Evolutionary conservation across 1,139 yeast genomes (phyloP).

Genomic region (Hyphopichia burtonii): DNA sequence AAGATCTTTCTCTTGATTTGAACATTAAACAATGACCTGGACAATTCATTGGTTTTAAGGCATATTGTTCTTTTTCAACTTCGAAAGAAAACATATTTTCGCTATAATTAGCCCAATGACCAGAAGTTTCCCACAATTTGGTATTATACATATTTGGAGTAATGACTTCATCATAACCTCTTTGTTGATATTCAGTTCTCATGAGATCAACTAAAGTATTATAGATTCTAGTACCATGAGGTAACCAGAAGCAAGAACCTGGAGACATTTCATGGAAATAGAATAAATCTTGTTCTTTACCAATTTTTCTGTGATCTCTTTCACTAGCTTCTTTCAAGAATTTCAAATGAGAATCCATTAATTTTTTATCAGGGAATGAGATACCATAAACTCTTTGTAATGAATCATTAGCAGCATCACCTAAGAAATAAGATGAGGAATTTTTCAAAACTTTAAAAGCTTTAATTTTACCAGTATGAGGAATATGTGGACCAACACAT

Average conservation of each 20-base stretch:
- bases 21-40: slow-evolving; percentile 96
- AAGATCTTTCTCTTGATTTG: slow-evolving; percentile 84
- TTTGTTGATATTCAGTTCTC: slow-evolving; percentile 78
- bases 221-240: slow-evolving; percentile 96
- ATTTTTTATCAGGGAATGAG: slow-evolving; percentile 97
- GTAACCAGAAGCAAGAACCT: slow-evolving; percentile 97
- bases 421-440: slow-evolving; percentile 94
- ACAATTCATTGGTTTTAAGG: slow-evolving; percentile 97
- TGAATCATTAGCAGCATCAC: slow-evolving; percentile 90
- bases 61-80: slow-evolving; percentile 85
- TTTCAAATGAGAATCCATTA: slow-evolving; percentile 92
- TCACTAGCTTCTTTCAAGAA: slow-evolving; percentile 95
- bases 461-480: slow-evolving; percentile 96
- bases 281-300: slow-evolving; percentile 94
- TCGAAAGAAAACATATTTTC: slow-evolving; percentile 97
- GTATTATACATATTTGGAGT: slow-evolving; percentile 97
- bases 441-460: slow-evolving; percentile 92
- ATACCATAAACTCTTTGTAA: slow-evolving; percentile 98
- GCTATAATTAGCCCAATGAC: slow-evolving; percentile 97
- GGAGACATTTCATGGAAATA: slow-evolving; percentile 96
- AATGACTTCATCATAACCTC: slow-evolving; percentile 97
- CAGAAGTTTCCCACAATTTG: slow-evolving; percentile 95
- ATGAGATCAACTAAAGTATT: slow-evolving; percentile 76
- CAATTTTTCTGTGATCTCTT: slow-evolving; percentile 97
- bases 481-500: slow-evolving; percentile 98